Evolutionary conservation across 2,329 filamentous ascomycete species (phyloP).

Genomic region (Anthostomella pinea): DNA sequence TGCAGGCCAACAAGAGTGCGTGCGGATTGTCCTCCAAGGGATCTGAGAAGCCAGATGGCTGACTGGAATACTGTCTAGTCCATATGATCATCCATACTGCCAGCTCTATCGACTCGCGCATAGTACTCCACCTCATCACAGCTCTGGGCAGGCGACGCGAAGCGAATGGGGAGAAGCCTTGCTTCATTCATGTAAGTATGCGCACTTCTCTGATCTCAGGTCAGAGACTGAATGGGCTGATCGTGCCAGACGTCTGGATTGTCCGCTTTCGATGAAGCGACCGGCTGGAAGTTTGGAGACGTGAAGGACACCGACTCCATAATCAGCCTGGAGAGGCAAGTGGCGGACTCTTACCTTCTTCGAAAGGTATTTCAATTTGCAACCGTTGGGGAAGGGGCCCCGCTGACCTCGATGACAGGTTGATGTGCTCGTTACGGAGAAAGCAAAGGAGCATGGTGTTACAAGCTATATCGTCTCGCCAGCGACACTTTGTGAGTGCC

Average conservation of each 20-base stretch:
- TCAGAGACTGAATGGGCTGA: not conserved
- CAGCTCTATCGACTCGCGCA: constrained; percentile 26
- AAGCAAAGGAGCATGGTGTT: constrained; percentile 27
- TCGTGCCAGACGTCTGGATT: constrained; percentile 27
- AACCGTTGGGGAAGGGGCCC: too few relatives aligned
- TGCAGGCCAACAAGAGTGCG: constrained; percentile 17
- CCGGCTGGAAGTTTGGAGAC: constrained; percentile 31
- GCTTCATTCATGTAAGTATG: constrained; percentile 36
- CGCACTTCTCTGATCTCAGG: too few relatives aligned
- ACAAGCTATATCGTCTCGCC: constrained; percentile 29
- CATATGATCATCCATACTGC: constrained; percentile 36
- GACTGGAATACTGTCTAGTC: too few relatives aligned
- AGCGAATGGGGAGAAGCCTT: constrained; percentile 24
- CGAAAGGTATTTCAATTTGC: too few relatives aligned
- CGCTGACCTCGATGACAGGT: constrained; percentile 19
- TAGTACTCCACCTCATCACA: constrained; percentile 29
- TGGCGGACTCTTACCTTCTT: constrained; percentile 25
- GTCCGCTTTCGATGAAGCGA: constrained; percentile 25
- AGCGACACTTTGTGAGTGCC: constrained; percentile 30
- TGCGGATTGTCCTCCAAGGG: not conserved
- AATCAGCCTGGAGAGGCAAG: constrained; percentile 29
- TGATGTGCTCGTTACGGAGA: constrained; percentile 28
- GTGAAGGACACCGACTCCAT: constrained; percentile 32
- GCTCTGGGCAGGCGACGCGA: constrained; percentile 32
- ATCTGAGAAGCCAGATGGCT: constrained; percentile 13